These are phyloP conservation scores for Delphinella strobiligena DNA, from an alignment of 2,329 filamentous ascomycete species.

Conservation along the genomic window DNA sequence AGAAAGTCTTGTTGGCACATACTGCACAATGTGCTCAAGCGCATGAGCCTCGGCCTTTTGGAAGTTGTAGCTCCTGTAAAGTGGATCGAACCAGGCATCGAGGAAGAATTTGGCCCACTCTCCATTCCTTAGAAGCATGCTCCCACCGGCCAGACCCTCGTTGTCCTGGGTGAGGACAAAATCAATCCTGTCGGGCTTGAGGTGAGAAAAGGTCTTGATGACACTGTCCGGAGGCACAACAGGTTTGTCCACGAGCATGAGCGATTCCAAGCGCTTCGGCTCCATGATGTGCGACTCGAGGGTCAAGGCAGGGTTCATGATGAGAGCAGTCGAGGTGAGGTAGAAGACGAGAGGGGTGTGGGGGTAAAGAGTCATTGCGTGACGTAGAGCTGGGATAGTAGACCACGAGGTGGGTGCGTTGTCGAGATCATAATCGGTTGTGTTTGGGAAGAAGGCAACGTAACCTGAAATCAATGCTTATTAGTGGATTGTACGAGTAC, in stretches of 20 bases:
- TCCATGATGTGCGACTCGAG: slow-evolving; percentile 62
- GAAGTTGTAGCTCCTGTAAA: slow-evolving; percentile 92
- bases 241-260: slow-evolving; percentile 76
- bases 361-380: slow-evolving; percentile 72
- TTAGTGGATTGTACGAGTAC: slow-evolving; percentile 12
- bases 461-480: too few species aligned
- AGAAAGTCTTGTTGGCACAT: slow-evolving; percentile 12
- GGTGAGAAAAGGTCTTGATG: slow-evolving; percentile 81
- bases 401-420: slow-evolving; percentile 55
- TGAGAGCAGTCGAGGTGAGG: slow-evolving; percentile 71
- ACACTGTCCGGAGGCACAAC: slow-evolving; percentile 93
- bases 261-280: slow-evolving; percentile 51
- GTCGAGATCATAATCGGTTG: slow-evolving; percentile 61
- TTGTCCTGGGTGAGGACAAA: slow-evolving; percentile 76
- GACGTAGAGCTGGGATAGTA: slow-evolving; percentile 72
- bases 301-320: slow-evolving; percentile 67
- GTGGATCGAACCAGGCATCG: slow-evolving; percentile 90
- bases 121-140: slow-evolving; percentile 68
- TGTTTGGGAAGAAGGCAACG: slow-evolving; percentile 66
- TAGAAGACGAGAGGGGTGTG: slow-evolving; percentile 75
- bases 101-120: slow-evolving; percentile 90
- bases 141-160: slow-evolving; percentile 63
- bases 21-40: slow-evolving; percentile 50
- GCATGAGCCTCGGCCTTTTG: slow-evolving; percentile 89
- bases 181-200: slow-evolving; percentile 67